phyloP scores from a whole-genome alignment of 2,329 filamentous ascomycete genomes.

The Penicillium sp. region DNA sequence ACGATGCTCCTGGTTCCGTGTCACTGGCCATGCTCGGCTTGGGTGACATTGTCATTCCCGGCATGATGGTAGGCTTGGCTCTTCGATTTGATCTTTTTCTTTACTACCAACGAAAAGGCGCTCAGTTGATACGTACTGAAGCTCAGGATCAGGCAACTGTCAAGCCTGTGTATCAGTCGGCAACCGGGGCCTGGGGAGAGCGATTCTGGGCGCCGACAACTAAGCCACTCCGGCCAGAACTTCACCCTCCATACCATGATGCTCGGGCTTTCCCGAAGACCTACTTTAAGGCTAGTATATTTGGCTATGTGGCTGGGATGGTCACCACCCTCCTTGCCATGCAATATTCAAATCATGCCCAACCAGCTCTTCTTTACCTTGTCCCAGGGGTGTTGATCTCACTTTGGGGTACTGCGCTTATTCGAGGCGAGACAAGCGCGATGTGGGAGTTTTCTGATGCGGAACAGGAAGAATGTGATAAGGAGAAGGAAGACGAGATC shows the following conservation, averaged over 20 bases:
- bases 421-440: constrained; percentile 65
- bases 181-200: constrained; percentile 76
- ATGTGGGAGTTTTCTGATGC: constrained; percentile 82
- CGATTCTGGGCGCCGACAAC: constrained; percentile 65
- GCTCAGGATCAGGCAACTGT: constrained; percentile 16
- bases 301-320: constrained; percentile 77
- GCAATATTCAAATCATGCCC: constrained; percentile 72
- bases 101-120: constrained; percentile 68
- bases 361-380: constrained; percentile 87
- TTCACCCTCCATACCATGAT: constrained; percentile 36
- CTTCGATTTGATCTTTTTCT: constrained; percentile 88
- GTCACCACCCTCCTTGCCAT: constrained; percentile 71
- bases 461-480: constrained; percentile 44
- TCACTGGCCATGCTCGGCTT: constrained; percentile 75
- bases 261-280: constrained; percentile 66
- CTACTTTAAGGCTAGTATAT: constrained; percentile 75
- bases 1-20: constrained; percentile 40
- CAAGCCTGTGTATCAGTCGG: constrained; percentile 47
- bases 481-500: constrained; percentile 41
- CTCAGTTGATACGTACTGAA: constrained; percentile 34
- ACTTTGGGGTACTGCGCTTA: constrained; percentile 68
- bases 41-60: constrained; percentile 90
- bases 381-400: constrained; percentile 77
- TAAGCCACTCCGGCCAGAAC: constrained; percentile 25
- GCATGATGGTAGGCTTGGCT: constrained; percentile 82